Evolutionary conservation across 176 grass and related monocot species (phyloP).

Genomic region (Phyllostachys edulis): DNA sequence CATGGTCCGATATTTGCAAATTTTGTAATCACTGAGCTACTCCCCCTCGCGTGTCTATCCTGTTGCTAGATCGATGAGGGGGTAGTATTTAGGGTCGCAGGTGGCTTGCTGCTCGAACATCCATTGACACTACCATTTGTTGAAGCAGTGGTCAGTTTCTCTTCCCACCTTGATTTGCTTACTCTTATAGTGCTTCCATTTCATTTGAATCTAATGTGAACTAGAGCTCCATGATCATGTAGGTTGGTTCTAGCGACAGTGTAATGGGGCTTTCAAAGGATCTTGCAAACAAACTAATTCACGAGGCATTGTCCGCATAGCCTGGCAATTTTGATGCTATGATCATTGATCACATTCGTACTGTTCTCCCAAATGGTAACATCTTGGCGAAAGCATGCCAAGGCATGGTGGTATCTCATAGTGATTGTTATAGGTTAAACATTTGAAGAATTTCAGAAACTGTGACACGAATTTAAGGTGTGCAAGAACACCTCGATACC

Average conservation of each 20-base stretch:
- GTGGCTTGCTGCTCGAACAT: constrained; percentile 84
- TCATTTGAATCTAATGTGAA: background rate
- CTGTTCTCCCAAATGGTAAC: background rate
- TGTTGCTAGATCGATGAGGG: constrained; percentile 75
- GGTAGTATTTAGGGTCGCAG: constrained; percentile 84
- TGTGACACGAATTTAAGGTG: background rate
- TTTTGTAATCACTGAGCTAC: background rate
- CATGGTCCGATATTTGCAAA: background rate
- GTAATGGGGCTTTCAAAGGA: constrained; percentile 86
- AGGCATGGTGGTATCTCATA: background rate
- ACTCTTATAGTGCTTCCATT: background rate
- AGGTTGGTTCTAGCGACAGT: constrained; percentile 78
- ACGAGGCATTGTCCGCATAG: constrained; percentile 39
- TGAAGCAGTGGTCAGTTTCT: constrained; percentile 80
- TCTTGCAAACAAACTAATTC: constrained; percentile 68
- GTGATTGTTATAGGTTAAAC: background rate
- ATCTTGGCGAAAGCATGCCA: background rate
- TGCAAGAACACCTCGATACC: background rate
- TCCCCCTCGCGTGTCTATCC: background rate
- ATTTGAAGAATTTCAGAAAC: background rate
- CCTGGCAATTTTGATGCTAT: background rate
- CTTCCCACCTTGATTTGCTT: background rate
- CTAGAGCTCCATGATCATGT: background rate
- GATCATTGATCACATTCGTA: background rate
- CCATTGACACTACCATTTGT: constrained; percentile 85